phyloP scores from a whole-genome alignment of 1,139 yeast genomes.

The Hyphopichia pseudoburtonii region DNA sequence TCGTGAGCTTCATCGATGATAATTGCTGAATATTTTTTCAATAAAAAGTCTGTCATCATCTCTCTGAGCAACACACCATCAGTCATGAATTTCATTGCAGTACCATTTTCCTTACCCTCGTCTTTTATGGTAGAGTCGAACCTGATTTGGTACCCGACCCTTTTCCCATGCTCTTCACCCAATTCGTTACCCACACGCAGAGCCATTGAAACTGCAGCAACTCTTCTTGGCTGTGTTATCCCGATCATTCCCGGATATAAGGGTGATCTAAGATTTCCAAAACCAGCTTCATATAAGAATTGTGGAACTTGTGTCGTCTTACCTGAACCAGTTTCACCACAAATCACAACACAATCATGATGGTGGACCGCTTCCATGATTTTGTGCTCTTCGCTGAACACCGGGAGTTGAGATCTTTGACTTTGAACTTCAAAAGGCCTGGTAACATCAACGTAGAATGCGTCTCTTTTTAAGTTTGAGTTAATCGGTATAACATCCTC shows the following conservation, averaged over 20 bases:
- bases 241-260: conserved; percentile 88
- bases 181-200: conserved; percentile 80
- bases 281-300: conserved; percentile 83
- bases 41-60: conserved; percentile 81
- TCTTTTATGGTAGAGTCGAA: conserved; percentile 74
- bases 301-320: conserved; percentile 80
- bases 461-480: conserved; percentile 54
- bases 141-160: conserved; percentile 89
- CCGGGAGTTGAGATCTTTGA: conserved; percentile 76
- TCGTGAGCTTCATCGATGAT: conserved; percentile 98
- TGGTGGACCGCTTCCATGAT: conserved; percentile 96
- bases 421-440: conserved; percentile 66
- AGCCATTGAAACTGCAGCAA: conserved; percentile 98
- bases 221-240: conserved; percentile 95
- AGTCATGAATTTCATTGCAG: conserved; percentile 94
- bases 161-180: conserved; percentile 67
- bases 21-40: conserved; percentile 79
- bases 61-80: conserved; percentile 96
- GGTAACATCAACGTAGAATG: conserved; percentile 66
- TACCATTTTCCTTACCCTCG: conserved; percentile 49
- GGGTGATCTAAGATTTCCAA: conserved; percentile 63
- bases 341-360: conserved; percentile 84
- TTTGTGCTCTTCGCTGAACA: conserved; percentile 84
- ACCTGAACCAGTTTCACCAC: conserved; percentile 93
- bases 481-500: conserved; percentile 59